These are phyloP conservation scores for Emericellopsis cladophorae DNA, from an alignment of 2,329 filamentous ascomycete species.

Conservation along the genomic window DNA sequence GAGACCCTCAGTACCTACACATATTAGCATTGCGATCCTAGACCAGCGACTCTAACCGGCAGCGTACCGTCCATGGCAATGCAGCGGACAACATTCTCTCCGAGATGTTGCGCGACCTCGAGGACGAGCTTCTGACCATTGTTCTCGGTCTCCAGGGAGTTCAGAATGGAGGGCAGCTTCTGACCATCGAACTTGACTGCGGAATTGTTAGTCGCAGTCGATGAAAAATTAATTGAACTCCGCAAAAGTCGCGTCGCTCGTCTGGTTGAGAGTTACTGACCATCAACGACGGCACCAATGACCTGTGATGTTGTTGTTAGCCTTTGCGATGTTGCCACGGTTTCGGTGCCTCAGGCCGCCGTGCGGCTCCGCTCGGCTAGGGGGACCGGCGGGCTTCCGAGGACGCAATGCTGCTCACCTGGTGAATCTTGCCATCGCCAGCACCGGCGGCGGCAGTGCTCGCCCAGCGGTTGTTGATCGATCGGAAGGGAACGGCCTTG, in stretches of 20 bases:
- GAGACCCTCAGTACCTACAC: conserved; percentile 93
- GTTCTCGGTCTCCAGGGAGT: conserved; percentile 87
- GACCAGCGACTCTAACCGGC: conserved; percentile 5
- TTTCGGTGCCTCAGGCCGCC: conserved; percentile 3
- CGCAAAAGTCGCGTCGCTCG: background rate
- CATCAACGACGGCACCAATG: conserved; percentile 98
- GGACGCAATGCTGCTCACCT: conserved; percentile 30
- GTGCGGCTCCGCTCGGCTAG: conserved; percentile 2
- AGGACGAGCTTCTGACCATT: conserved; percentile 88
- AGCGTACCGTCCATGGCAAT: conserved; percentile 98
- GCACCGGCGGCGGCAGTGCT: conserved; percentile 41
- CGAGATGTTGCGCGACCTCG: conserved; percentile 98
- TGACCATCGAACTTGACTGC: conserved; percentile 93
- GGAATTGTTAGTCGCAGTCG: conserved; percentile 11
- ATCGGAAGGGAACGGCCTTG: conserved; percentile 42
- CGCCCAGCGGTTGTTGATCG: conserved; percentile 44
- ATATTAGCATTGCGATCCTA: conserved; percentile 1
- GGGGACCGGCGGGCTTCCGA: background rate
- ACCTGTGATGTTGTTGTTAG: conserved; percentile 46
- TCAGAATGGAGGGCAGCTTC: conserved; percentile 92
- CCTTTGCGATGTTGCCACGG: background rate
- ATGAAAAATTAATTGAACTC: conserved; percentile 1
- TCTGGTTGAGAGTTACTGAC: conserved; percentile 39
- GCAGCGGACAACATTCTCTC: conserved; percentile 96
- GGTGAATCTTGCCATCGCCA: conserved; percentile 56